These are phyloP conservation scores for Globisporangium middletonii DNA, from an alignment of 352 stramenopile genomes.

Conservation along the genomic window DNA sequence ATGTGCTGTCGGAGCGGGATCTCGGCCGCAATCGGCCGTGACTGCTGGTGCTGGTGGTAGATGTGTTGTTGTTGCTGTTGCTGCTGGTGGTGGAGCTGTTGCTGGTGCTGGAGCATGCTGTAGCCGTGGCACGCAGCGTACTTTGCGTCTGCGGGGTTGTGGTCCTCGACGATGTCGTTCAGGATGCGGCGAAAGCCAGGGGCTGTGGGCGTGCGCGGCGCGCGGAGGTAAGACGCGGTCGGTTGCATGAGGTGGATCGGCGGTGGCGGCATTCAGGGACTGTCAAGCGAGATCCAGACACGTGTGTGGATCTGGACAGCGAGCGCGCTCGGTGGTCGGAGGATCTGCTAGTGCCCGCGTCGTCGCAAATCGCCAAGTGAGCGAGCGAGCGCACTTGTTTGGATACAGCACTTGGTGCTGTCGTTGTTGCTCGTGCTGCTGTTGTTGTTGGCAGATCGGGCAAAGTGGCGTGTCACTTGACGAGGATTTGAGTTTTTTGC, in stretches of 20 bases:
- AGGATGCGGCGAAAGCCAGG: conserved; percentile 6
- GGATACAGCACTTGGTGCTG: too few species aligned
- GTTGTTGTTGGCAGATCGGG: too few species aligned
- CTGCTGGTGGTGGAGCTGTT: not conserved
- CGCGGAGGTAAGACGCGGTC: too few species aligned
- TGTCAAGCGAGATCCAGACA: too few species aligned
- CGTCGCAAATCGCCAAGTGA: conserved; percentile 9
- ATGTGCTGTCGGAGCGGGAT: conserved; percentile 11
- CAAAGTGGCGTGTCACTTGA: too few species aligned
- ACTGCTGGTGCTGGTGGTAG: not conserved
- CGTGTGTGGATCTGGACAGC: too few species aligned
- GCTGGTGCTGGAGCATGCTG: not conserved
- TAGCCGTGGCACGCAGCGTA: conserved; percentile 1
- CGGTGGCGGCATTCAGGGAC: too few species aligned
- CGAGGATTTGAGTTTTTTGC: too few species aligned
- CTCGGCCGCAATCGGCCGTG: not conserved
- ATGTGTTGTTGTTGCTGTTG: not conserved
- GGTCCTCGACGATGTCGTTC: conserved; percentile 6
- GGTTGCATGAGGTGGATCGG: too few species aligned
- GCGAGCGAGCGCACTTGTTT: not conserved
- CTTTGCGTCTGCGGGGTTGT: conserved; percentile 7
- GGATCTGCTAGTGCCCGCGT: not conserved
- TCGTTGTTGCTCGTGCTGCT: too few species aligned
- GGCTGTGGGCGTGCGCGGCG: conserved; percentile 1
- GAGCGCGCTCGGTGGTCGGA: not conserved